These are phyloP conservation scores for Mycena belliarum DNA, from an alignment of 768 basidiomycete genomes.

Conservation along the genomic window DNA sequence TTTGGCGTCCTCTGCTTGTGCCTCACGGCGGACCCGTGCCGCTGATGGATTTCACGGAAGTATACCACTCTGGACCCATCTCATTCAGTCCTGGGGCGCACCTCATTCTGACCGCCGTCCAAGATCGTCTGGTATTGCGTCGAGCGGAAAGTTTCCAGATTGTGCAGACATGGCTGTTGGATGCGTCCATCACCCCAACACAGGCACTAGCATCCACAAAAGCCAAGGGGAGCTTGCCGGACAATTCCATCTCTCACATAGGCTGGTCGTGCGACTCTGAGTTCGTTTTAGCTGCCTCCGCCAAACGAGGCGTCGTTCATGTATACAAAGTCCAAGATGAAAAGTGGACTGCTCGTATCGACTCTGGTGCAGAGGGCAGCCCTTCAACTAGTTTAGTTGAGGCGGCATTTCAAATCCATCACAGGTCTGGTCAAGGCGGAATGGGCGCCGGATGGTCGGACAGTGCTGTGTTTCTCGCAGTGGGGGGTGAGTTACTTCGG, in stretches of 20 bases:
- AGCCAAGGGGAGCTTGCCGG: slow-evolving; percentile 31
- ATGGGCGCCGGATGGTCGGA: slow-evolving; percentile 87
- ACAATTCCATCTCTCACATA: slow-evolving; percentile 47
- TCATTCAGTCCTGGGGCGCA: slow-evolving; percentile 85
- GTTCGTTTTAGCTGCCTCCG: slow-evolving; percentile 79
- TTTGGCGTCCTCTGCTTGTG: too few species aligned
- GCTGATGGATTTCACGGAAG: slow-evolving; percentile 85
- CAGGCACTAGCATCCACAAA: slow-evolving; percentile 39
- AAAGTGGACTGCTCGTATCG: slow-evolving; percentile 74
- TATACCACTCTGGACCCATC: slow-evolving; percentile 65
- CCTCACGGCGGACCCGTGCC: too few species aligned
- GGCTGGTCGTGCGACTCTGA: slow-evolving; percentile 90
- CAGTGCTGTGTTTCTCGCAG: slow-evolving; percentile 86
- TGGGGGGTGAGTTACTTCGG: slow-evolving; percentile 73
- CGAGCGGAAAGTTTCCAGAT: slow-evolving; percentile 85
- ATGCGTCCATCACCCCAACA: slow-evolving; percentile 54
- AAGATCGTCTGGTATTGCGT: slow-evolving; percentile 80
- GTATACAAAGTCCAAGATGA: slow-evolving; percentile 82
- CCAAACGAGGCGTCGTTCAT: slow-evolving; percentile 69
- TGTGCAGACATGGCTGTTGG: slow-evolving; percentile 75
- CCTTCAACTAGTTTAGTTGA: background rate
- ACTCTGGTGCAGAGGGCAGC: slow-evolving; percentile 73
- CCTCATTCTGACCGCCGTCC: slow-evolving; percentile 79
- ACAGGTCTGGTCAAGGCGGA: slow-evolving; percentile 74
- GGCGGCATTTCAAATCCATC: background rate